phyloP scores from a whole-genome alignment of 768 basidiomycete species.

The Leucogyrophana mollusca region DNA sequence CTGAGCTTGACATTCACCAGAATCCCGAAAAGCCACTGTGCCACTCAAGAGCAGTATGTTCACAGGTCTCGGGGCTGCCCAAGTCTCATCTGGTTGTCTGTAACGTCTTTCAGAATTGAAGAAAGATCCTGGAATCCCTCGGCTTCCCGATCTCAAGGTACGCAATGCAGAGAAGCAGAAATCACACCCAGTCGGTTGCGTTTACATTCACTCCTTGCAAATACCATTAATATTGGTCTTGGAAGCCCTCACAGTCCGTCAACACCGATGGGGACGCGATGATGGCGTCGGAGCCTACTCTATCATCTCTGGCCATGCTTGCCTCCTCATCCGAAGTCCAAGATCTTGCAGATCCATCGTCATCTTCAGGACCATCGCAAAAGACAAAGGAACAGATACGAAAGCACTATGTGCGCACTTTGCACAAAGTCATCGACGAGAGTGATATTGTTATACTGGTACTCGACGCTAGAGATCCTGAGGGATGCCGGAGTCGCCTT shows the following conservation, averaged over 20 bases:
- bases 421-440: slow-evolving; percentile 92
- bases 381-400: slow-evolving; percentile 72
- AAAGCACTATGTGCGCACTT: slow-evolving; percentile 70
- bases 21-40: slow-evolving; percentile 20
- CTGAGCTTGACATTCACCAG: slow-evolving; percentile 10
- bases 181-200: slow-evolving; percentile 37
- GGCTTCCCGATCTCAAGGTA: slow-evolving; percentile 71
- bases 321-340: slow-evolving; percentile 34
- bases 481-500: slow-evolving; percentile 86
- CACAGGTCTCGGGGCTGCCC: slow-evolving; percentile 1
- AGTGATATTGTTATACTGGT: slow-evolving; percentile 89
- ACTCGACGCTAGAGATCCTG: slow-evolving; percentile 92
- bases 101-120: slow-evolving; percentile 57
- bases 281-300: slow-evolving; percentile 75
- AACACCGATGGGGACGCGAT: slow-evolving; percentile 51
- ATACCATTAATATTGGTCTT: not conserved
- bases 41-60: slow-evolving; percentile 26
- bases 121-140: slow-evolving; percentile 88
- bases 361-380: slow-evolving; percentile 24
- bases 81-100: not conserved
- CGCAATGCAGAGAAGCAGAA: slow-evolving; percentile 51
- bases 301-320: slow-evolving; percentile 56
- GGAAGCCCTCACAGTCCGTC: slow-evolving; percentile 11
- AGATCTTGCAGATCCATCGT: slow-evolving; percentile 27
- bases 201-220: not conserved